phyloP scores from a whole-genome alignment of 2,329 filamentous ascomycete genomes.

The Aspergillus texensis region DNA sequence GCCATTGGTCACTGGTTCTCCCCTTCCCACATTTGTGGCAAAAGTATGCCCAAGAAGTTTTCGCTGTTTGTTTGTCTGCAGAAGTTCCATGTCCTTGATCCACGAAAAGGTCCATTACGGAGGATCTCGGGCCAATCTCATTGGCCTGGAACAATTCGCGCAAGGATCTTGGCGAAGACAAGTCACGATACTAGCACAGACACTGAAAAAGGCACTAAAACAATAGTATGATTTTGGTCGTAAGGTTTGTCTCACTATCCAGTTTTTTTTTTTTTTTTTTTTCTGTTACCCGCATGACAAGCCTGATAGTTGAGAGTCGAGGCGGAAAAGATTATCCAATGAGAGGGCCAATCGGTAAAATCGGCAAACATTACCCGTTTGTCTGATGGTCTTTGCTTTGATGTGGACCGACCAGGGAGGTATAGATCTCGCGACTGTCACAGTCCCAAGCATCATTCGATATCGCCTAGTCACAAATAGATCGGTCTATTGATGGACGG shows the following conservation, averaged over 20 bases:
- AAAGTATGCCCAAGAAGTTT: not conserved
- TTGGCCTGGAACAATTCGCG: not conserved
- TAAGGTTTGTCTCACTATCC: not conserved
- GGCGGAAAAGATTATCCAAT: not conserved
- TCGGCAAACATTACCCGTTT: not conserved
- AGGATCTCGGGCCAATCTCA: not conserved
- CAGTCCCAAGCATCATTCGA: no score
- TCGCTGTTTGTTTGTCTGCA: not conserved
- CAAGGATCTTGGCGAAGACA: not conserved
- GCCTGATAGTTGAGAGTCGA: not conserved
- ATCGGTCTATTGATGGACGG: not conserved
- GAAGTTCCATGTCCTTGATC: not conserved
- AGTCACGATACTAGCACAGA: not conserved
- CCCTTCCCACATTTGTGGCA: not conserved
- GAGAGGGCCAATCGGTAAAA: not conserved
- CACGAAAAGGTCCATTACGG: not conserved
- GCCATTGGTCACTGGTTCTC: not conserved
- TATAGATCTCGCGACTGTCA: not conserved
- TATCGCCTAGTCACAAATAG: not conserved
- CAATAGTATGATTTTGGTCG: not conserved
- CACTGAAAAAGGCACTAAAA: slow-evolving; percentile 3
- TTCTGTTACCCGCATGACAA: not conserved
- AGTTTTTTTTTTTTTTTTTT: not conserved
- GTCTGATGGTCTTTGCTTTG: not conserved
- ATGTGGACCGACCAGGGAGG: not conserved